phyloP scores from a whole-genome alignment of 2,329 filamentous ascomycete genomes.

The Gyromitra esculenta region DNA sequence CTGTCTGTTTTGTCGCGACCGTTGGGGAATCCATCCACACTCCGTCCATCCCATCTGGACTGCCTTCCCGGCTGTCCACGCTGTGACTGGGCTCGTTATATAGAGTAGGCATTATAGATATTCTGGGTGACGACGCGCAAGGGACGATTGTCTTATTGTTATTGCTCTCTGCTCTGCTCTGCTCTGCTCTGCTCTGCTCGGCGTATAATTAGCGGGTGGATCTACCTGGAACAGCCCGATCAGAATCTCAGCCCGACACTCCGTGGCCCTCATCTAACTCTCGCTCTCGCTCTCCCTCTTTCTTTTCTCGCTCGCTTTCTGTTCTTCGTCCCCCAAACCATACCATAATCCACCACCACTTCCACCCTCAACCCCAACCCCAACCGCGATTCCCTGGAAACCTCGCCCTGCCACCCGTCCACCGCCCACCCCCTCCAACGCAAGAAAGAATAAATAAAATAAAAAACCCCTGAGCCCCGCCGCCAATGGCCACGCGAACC shows the following conservation, averaged over 20 bases:
- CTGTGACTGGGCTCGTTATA: no score
- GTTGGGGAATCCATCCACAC: no score
- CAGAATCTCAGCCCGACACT: constrained; percentile 27
- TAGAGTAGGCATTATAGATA: no score
- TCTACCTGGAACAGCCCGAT: constrained; percentile 33
- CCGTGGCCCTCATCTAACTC: not conserved
- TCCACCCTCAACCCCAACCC: not conserved
- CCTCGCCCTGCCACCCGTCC: not conserved
- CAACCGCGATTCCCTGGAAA: not conserved
- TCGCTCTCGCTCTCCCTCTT: not conserved
- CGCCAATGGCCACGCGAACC: constrained; percentile 52
- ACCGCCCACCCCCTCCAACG: not conserved
- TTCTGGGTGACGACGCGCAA: no score
- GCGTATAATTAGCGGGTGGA: constrained; percentile 6
- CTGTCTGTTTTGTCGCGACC: not conserved
- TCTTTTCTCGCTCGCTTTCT: not conserved
- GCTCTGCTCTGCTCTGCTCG: not conserved
- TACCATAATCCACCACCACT: not conserved
- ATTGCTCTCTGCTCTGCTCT: not conserved
- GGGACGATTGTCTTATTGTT: no score
- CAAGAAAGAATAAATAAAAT: not conserved
- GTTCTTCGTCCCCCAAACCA: not conserved
- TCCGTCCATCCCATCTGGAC: not conserved
- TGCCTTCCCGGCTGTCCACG: no score
- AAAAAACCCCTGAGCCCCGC: not conserved